Conservation (phyloP, 1,139 yeast genomes). For the Saccharomyces hybrid region DNA sequence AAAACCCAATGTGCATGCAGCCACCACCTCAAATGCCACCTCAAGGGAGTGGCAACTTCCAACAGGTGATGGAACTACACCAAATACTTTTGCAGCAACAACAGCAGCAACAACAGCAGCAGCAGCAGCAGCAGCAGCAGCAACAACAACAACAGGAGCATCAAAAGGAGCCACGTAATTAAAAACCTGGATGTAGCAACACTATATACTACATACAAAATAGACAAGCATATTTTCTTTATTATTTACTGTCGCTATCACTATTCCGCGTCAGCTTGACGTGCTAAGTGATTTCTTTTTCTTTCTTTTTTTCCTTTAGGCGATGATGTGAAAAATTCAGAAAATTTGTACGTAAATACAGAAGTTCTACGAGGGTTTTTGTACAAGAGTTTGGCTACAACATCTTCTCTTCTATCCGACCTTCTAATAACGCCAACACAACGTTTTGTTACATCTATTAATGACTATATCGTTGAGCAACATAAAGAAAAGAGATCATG, state of each 20-base stretch:
- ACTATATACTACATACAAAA: background rate
- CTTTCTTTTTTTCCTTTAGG: background rate
- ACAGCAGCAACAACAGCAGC: slow-evolving; percentile 6
- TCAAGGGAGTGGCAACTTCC: slow-evolving; percentile 3
- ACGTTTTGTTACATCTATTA: background rate
- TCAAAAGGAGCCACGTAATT: too few relatives aligned
- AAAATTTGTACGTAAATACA: background rate
- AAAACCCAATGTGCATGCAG: slow-evolving; percentile 8
- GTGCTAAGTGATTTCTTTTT: background rate
- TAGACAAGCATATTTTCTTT: background rate
- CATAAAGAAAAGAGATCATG: slow-evolving; percentile 1
- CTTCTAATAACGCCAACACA: background rate
- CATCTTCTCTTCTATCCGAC: background rate
- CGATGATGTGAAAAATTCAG: slow-evolving; percentile 2
- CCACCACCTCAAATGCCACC: slow-evolving; percentile 6
- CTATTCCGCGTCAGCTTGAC: background rate
- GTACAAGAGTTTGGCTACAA: background rate
- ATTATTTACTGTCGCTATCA: background rate
- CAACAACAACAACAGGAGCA: background rate
- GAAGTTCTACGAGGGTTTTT: background rate
- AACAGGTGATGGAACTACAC: slow-evolving; percentile 30
- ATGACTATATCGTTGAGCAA: slow-evolving; percentile 2
- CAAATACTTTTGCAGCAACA: slow-evolving; percentile 31
- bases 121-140: slow-evolving; percentile 6
- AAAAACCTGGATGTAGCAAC: too few relatives aligned